phyloP scores from a whole-genome alignment of 2,329 filamentous ascomycete genomes.

The Aspergillus sp. region DNA sequence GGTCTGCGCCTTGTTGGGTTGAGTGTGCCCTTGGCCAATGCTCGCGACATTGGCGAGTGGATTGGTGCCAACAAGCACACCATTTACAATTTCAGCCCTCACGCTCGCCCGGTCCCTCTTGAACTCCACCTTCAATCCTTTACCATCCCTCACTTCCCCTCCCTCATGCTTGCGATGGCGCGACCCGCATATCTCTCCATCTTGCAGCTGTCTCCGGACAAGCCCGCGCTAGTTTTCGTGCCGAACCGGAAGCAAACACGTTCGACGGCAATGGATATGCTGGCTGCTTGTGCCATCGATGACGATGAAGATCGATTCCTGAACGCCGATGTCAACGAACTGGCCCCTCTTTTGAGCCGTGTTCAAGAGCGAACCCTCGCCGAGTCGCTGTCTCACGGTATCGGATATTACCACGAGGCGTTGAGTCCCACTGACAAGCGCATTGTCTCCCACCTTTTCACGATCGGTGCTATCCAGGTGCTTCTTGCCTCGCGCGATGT shows the following conservation, averaged over 20 bases:
- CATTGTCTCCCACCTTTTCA: slow-evolving; percentile 90
- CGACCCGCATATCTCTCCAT: slow-evolving; percentile 90
- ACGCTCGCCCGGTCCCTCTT: slow-evolving; percentile 81
- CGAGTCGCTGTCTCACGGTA: slow-evolving; percentile 86
- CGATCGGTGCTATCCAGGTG: slow-evolving; percentile 84
- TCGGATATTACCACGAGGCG: slow-evolving; percentile 97
- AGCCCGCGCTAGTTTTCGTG: slow-evolving; percentile 88
- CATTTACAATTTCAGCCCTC: slow-evolving; percentile 97
- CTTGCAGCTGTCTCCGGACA: slow-evolving; percentile 80
- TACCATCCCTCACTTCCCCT: slow-evolving; percentile 93
- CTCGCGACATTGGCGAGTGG: slow-evolving; percentile 94
- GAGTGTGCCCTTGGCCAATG: slow-evolving; percentile 89
- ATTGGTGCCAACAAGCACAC: slow-evolving; percentile 97
- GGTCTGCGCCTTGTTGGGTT: slow-evolving; percentile 84
- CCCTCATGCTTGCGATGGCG: slow-evolving; percentile 97
- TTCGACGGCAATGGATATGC: slow-evolving; percentile 78
- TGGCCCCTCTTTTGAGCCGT: slow-evolving; percentile 76
- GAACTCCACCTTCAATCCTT: slow-evolving; percentile 96
- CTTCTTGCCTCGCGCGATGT: slow-evolving; percentile 81
- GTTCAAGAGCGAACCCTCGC: slow-evolving; percentile 84
- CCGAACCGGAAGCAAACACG: slow-evolving; percentile 91
- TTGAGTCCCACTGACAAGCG: slow-evolving; percentile 84
- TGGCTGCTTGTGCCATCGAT: slow-evolving; percentile 83
- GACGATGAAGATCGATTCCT: slow-evolving; percentile 94
- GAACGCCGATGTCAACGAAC: slow-evolving; percentile 77